Percentiles rank a stretch among this genome's conserved stretches.
phyloP scores from a whole-genome alignment of 306 rosid genomes.

The Begonia fuchsioides region DNA sequence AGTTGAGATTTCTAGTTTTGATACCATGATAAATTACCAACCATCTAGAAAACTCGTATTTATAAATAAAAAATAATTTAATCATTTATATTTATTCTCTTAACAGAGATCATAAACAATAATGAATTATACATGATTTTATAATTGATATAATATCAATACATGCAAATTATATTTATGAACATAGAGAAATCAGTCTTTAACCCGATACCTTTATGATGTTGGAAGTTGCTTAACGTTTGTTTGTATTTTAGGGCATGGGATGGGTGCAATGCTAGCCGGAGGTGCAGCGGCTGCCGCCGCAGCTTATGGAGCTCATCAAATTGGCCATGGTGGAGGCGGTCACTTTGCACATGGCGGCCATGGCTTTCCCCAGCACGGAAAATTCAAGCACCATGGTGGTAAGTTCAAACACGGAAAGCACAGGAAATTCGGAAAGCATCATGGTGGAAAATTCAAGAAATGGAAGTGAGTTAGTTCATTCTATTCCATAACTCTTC shows the following conservation, averaged over 20 bases:
- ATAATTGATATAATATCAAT: too few species aligned
- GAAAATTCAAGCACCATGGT: slow-evolving; percentile 15
- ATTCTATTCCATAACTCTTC: too few species aligned
- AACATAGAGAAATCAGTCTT: too few species aligned
- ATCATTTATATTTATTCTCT: too few species aligned
- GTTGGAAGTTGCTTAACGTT: neutral
- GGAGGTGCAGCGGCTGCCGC: slow-evolving; percentile 88
- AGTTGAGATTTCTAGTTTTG: too few species aligned
- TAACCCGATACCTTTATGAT: too few species aligned
- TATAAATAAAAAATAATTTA: too few species aligned
- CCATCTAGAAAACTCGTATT: too few species aligned
- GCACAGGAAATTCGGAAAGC: slow-evolving; percentile 17
- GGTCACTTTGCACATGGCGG: slow-evolving; percentile 14
- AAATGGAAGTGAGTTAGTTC: slow-evolving; percentile 47
- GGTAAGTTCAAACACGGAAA: slow-evolving; percentile 21
- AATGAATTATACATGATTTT: too few species aligned
- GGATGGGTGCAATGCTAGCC: slow-evolving; percentile 42
- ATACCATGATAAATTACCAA: too few species aligned
- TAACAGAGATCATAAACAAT: too few species aligned
- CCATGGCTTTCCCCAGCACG: slow-evolving; percentile 20
- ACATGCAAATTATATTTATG: too few species aligned
- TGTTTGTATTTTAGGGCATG: slow-evolving; percentile 25
- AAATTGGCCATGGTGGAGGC: slow-evolving; percentile 5
- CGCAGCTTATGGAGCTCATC: slow-evolving; percentile 59
- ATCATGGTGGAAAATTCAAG: slow-evolving; percentile 32